Base-by-base conservation (phyloP, 2,329 filamentous ascomycete genomes). In the Podosphaera aphanis region DNA sequence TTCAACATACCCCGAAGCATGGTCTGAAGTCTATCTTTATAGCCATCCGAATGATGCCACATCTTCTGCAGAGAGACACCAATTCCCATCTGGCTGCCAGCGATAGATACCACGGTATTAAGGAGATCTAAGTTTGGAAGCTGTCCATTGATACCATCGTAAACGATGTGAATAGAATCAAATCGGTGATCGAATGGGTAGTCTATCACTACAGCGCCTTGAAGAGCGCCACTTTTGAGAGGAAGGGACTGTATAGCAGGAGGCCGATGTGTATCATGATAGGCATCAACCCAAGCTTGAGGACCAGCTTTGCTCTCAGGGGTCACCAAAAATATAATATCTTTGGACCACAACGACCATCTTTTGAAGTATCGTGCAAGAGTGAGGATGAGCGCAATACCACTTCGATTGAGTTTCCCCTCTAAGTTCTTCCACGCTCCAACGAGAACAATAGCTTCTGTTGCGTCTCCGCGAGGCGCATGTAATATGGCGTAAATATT, bases 321-420 rank as follows among this genome's bases (percentile, higher is more conserved):
- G 0, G 90, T 78, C 41, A 98, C 71, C 5, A 98, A 64, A 54
- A 98, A 76, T 48, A 98, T 88, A 53, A 98, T 93, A 60, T 98
- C 90, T 63, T 98, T 98, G 48, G 86, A 94, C 90, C 90, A 98
- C 23, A 98, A 70, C 45, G 85, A 94, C 90, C 90, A 98, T 54
- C 80, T 75, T 63, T 92, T 93, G 65, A 98, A 95, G 63, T 98
- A 98, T 52, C 90, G 75, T 23, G 84, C 83, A 53, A 98, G 64
- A 0, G 88, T 86, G 55, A 98, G 65, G 2, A 85, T 78, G 27
- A 98, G 70, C 6, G 85, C 79, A 5, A 98, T 77, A 16, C 88
- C 90, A 49, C 86, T 90, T 51, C 78, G 71, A 63, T 98, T 98
- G 53, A 86, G 63, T 53, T 79, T 70, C 21, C 73, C 77, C 46